These are phyloP conservation scores for Aspergillus carbonarius DNA, from an alignment of 2,329 filamentous ascomycete genomes.

Conservation along the genomic window DNA sequence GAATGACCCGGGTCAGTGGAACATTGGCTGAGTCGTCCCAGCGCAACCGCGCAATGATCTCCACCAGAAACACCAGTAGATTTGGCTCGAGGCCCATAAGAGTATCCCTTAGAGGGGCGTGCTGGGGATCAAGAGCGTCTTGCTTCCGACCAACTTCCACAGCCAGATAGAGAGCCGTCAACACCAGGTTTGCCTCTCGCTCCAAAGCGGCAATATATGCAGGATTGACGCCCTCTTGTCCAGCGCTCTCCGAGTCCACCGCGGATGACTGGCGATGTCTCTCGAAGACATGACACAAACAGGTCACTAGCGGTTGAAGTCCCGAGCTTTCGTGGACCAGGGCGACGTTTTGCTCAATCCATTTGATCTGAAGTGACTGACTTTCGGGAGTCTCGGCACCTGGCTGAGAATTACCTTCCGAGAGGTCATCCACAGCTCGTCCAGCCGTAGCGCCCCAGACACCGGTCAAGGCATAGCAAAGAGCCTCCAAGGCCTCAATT, in stretches of 20 bases:
- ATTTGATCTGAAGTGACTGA: constrained; percentile 48
- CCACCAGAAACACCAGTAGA: constrained; percentile 70
- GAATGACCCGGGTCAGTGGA: constrained; percentile 67
- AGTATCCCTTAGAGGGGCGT: constrained; percentile 29
- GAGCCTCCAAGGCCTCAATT: constrained; percentile 46
- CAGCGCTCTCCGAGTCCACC: constrained; percentile 25
- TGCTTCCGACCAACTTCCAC: constrained; percentile 43
- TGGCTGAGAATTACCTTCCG: constrained; percentile 34
- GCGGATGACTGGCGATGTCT: constrained; percentile 31
- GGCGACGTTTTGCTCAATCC: constrained; percentile 46
- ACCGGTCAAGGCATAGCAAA: constrained; percentile 61
- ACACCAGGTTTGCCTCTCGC: constrained; percentile 42
- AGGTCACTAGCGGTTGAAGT: constrained; percentile 36
- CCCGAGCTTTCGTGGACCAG: constrained; percentile 39
- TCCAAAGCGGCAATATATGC: constrained; percentile 38
- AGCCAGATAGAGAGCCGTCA: constrained; percentile 45
- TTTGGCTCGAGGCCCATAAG: constrained; percentile 62
- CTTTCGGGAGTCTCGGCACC: constrained; percentile 46
- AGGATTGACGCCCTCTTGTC: constrained; percentile 33
- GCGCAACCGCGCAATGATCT: constrained; percentile 65
- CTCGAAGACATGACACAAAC: constrained; percentile 41
- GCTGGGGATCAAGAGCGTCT: constrained; percentile 26
- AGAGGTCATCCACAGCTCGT: constrained; percentile 31
- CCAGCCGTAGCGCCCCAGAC: constrained; percentile 69
- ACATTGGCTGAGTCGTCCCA: constrained; percentile 63